A percentile compares a stretch with the other conserved stretches of the same genome.
Evolutionary conservation across 2,329 filamentous ascomycete genomes (phyloP).

Genomic region (Aspergillus chevalieri): DNA sequence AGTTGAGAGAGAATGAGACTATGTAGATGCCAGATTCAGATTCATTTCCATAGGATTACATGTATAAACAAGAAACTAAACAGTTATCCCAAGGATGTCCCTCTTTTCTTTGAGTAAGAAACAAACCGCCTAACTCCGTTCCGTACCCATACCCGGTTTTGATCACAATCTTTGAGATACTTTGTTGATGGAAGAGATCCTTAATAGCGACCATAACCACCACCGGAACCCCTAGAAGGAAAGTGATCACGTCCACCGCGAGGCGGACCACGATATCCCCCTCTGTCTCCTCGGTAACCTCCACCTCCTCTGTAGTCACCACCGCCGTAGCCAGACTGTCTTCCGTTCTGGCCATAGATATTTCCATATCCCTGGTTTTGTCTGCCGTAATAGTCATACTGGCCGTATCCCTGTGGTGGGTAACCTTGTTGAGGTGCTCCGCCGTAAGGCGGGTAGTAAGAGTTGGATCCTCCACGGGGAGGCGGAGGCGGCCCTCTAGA

Average conservation of each 20-base stretch:
- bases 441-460: constrained; percentile 15
- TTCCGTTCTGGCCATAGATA: constrained; percentile 18
- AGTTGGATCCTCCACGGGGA: constrained; percentile 28
- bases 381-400: constrained; percentile 18
- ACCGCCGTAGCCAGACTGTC: constrained; percentile 22
- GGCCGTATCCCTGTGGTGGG: constrained; percentile 10
- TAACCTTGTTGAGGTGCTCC: constrained; percentile 11
- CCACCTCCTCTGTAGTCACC: constrained; percentile 15
- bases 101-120: not conserved
- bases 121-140: not conserved
- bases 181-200: not conserved
- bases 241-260: constrained; percentile 26
- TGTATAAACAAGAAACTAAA: not conserved
- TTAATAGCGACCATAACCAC: constrained; percentile 25
- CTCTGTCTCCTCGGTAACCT: constrained; percentile 5
- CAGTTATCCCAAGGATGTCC: not conserved
- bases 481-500: constrained; percentile 35
- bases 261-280: constrained; percentile 10
- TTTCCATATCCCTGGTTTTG: constrained; percentile 15
- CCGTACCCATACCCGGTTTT: not conserved
- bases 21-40: not conserved
- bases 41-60: not conserved
- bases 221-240: constrained; percentile 22
- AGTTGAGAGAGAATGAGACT: not conserved
- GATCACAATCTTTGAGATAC: not conserved